A percentile compares a stretch with the other conserved stretches of the same genome.
Conservation (phyloP, 148 eudicot genomes). For the Camellia sinensis region DNA sequence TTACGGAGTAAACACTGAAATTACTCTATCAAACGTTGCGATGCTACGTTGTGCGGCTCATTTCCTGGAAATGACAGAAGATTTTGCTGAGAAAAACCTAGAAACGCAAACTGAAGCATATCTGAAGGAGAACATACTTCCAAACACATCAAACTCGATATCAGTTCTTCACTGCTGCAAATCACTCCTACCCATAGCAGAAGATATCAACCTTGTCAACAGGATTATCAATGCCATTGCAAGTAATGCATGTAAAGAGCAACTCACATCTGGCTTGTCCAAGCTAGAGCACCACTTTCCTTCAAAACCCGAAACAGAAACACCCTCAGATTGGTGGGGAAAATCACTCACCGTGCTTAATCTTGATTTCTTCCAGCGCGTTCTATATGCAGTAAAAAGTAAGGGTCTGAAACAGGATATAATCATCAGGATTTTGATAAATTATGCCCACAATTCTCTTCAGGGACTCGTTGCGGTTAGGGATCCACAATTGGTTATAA, state of each 20-base stretch:
- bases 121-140: constrained; percentile 59
- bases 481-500: constrained; percentile 51
- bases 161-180: constrained; percentile 74
- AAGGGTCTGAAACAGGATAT: constrained; percentile 88
- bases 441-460: constrained; percentile 78
- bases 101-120: constrained; percentile 53
- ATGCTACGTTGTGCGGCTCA: constrained; percentile 74
- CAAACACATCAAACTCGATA: constrained; percentile 71
- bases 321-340: constrained; percentile 90
- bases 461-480: constrained; percentile 63
- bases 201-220: constrained; percentile 63
- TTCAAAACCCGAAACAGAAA: constrained; percentile 52
- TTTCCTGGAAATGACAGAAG: constrained; percentile 94
- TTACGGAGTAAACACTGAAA: constrained; percentile 79
- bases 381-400: constrained; percentile 63
- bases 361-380: constrained; percentile 85
- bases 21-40: constrained; percentile 74
- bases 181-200: constrained; percentile 65
- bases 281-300: constrained; percentile 64
- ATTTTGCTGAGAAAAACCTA: constrained; percentile 75
- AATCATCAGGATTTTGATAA: constrained; percentile 70
- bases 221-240: constrained; percentile 64
- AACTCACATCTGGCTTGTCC: constrained; percentile 70
- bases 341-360: constrained; percentile 58
- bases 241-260: constrained; percentile 82